Base-by-base conservation (phyloP, 371 early-diverging fungal genomes). In the Lichtheimia ornata region DNA sequence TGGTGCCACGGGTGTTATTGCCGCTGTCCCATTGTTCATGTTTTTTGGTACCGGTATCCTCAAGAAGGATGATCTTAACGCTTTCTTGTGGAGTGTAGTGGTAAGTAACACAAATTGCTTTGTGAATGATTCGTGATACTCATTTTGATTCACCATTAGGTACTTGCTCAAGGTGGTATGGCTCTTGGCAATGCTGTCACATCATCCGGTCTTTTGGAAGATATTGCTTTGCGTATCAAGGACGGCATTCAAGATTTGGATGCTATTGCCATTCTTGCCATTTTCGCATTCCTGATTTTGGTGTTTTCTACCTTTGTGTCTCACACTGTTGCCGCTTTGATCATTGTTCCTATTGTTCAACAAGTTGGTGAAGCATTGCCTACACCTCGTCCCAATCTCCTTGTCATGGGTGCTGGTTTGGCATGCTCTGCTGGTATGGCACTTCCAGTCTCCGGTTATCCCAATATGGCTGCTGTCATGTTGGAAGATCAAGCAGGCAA, bases 391-490 rank as follows among this genome's bases (percentile, higher is more conserved):
- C 86, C 95, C 20, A 84, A 92, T 24, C 81, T 96, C 58, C 74
- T 98, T 49, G 96, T 98, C 14, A 94, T 98, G 91, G 80, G 81
- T 15, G 77, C 81, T 28, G 75, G 76, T 57, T 66, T 77, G 25
- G 76, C 77, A 22, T 77, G 76, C 41, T 77, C 77, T 28, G 76
- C 90, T 24, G 76, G 74, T 60, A 79, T 76, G 76, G 77, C 70
- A 35, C 76, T 98, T 3, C 97, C 96, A 0, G 94, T 98, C 4
- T 94, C 90, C 3, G 94, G 95, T 0, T 56, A 95, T 76, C 98
- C 98, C 0, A 98, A 98, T 68, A 97, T 98, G 95, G 93, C 92
- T 59, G 96, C 97, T 13, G 88, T 96, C 53, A 91, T 93, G 82
- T 79, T 94, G 69, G 97, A 98, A 76, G 94, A 96, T 72, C 86